phyloP scores from a whole-genome alignment of 2,329 filamentous ascomycete genomes.

The Xylariaceae sp. region DNA sequence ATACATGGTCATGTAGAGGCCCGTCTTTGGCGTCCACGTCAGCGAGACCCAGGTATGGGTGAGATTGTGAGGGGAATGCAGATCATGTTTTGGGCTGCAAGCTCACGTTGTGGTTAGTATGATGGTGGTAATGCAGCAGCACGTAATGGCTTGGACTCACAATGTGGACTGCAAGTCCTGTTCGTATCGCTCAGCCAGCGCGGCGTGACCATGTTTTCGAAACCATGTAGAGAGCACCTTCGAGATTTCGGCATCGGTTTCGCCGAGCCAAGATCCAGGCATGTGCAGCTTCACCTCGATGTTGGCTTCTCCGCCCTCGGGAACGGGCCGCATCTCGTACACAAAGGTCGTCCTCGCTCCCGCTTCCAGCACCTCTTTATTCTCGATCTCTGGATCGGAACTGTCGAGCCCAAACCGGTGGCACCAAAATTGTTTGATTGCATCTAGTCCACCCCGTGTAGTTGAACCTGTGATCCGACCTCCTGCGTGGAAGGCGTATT shows the following conservation, averaged over 20 bases:
- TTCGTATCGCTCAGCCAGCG: slow-evolving; percentile 11
- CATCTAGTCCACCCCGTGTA: neutral
- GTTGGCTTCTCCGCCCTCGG: neutral
- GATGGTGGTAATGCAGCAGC: no score
- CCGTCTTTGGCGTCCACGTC: slow-evolving; percentile 16
- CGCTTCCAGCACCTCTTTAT: neutral
- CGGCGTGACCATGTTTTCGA: slow-evolving; percentile 8
- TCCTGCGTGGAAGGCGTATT: slow-evolving; percentile 8
- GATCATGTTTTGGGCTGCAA: slow-evolving; percentile 15
- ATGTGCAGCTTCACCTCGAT: slow-evolving; percentile 24
- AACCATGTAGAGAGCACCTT: slow-evolving; percentile 14
- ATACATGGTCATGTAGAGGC: slow-evolving; percentile 27
- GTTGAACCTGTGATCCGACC: neutral
- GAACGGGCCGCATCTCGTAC: slow-evolving; percentile 16
- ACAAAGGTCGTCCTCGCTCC: neutral
- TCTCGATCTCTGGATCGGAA: neutral
- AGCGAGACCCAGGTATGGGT: slow-evolving; percentile 23
- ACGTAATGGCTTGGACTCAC: no score
- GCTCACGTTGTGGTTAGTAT: no score
- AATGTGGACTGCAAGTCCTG: slow-evolving; percentile 14
- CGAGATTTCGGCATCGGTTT: slow-evolving; percentile 11
- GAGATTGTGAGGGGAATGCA: neutral
- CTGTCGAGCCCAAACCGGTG: slow-evolving; percentile 2
- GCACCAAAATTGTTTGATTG: slow-evolving; percentile 6
- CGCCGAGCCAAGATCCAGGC: slow-evolving; percentile 4